Percentiles rank a stretch among this genome's conserved stretches.
Conservation (phyloP, 352 stramenopile species). For the Phytophthora colocasiae region DNA sequence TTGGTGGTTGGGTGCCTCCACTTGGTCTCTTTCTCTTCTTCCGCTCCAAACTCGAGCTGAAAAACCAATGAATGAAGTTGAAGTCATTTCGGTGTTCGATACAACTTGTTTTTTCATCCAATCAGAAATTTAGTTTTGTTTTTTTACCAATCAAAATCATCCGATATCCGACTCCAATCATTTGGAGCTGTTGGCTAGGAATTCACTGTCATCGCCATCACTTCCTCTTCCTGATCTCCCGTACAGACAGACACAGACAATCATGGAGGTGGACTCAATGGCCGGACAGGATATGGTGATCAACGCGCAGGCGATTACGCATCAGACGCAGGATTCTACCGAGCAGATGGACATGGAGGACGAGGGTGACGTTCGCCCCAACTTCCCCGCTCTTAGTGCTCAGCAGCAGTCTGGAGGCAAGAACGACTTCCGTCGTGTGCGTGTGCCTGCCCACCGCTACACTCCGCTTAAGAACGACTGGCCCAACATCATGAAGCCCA, state of each 20-base stretch:
- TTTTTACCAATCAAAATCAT: constrained; percentile 40
- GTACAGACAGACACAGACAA: constrained; percentile 6
- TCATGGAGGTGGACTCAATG: constrained; percentile 80
- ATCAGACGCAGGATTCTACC: constrained; percentile 57
- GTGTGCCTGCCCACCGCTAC: constrained; percentile 97
- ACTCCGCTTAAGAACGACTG: constrained; percentile 99
- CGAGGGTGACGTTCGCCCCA: constrained; percentile 56
- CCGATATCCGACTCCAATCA: constrained; percentile 50
- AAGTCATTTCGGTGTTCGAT: no score
- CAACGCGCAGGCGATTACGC: constrained; percentile 49
- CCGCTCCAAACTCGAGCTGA: constrained; percentile 32
- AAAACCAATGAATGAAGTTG: constrained; percentile 37
- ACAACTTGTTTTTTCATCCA: no score
- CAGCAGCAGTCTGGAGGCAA: constrained; percentile 86
- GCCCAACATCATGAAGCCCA: constrained; percentile 98
- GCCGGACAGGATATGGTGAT: constrained; percentile 71
- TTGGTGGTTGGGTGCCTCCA: constrained; percentile 39
- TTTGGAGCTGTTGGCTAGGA: constrained; percentile 39
- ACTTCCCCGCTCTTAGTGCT: constrained; percentile 81
- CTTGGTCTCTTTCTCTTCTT: constrained; percentile 40
- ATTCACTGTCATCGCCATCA: constrained; percentile 22
- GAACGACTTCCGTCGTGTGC: constrained; percentile 96
- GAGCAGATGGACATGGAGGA: constrained; percentile 71
- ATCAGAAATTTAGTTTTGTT: not conserved
- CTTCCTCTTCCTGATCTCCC: constrained; percentile 24